These are phyloP conservation scores for Macrocybe gigantea DNA, from an alignment of 768 basidiomycete genomes.

Conservation along the genomic window DNA sequence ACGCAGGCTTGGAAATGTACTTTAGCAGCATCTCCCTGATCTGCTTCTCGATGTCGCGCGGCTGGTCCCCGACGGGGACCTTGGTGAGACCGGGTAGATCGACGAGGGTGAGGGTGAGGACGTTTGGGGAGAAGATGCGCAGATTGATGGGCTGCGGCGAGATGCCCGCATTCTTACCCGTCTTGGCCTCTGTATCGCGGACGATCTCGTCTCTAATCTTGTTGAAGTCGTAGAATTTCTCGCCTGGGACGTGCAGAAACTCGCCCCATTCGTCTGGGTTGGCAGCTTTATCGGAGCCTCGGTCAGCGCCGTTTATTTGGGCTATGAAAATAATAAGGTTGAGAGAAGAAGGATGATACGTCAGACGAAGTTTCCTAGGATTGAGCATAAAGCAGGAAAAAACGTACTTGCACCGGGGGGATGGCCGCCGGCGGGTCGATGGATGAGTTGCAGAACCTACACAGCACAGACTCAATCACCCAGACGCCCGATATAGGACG, in stretches of 20 bases:
- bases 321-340: conserved; percentile 21
- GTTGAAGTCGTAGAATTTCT: conserved; percentile 97
- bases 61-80: conserved; percentile 94
- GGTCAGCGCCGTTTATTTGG: conserved; percentile 40
- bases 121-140: conserved; percentile 95
- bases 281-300: conserved; percentile 62
- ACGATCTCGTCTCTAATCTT: conserved; percentile 97
- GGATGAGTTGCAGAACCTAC: conserved; percentile 91
- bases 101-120: conserved; percentile 94
- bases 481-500: not conserved
- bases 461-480: conserved; percentile 4
- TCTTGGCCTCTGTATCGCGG: conserved; percentile 96
- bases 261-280: conserved; percentile 99
- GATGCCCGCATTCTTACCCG: conserved; percentile 96
- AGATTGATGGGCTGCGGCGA: conserved; percentile 97
- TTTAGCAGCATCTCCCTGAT: conserved; percentile 95
- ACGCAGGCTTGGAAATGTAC: conserved; percentile 91
- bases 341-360: not conserved
- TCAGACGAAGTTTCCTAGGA: not conserved
- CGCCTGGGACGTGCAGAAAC: conserved; percentile 92
- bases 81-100: conserved; percentile 96
- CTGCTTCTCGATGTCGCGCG: conserved; percentile 95
- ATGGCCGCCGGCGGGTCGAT: conserved; percentile 56
- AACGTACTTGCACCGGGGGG: conserved; percentile 35
- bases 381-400: not conserved